Evolutionary conservation across 2,329 filamentous ascomycete species (phyloP), one percentile per base, ranked within the genome.

Genomic region (Ramularia endophylla): DNA sequence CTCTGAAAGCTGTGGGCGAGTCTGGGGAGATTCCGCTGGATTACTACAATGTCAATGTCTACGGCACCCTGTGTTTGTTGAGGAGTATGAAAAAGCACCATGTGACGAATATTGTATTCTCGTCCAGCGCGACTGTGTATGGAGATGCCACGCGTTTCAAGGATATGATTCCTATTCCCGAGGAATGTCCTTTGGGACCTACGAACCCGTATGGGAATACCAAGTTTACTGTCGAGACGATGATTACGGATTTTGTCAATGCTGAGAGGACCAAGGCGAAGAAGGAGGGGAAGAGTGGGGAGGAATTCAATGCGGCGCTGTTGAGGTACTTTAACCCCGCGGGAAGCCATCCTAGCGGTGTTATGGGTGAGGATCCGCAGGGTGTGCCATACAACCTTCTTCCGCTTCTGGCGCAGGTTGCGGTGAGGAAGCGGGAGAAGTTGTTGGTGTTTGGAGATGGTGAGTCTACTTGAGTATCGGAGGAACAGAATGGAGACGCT

Each of bases 181-280:
- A 98, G 72, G 75, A 86, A 67, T 98, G 92, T 76, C 92, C 94
- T 46, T 87, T 94, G 50, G 90, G 88, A 38, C 87, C 92, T 11
- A 98, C 92, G 54, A 98, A 97, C 75, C 88, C 90, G 18, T 98
- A 98, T 69, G 94, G 92, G 50, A 87, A 87, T 68, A 98, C 92
- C 52, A 98, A 98, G 74, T 83, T 86, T 59, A 85, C 83, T 54
- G 88, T 95, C 50, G 92, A 98, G 74, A 77, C 74, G 53, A 82
- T 95, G 66, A 95, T 98, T 65, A 88, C 83, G 54, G 92, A 98
- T 67, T 81, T 87, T 58, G 78, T 97, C 67, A 83, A 85, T 44
- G 85, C 90, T 13, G 83, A 95, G 72, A 83, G 90, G 57, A 84
- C 78, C 66, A 89, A 87, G 57, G 74, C 81, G 42, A 77, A 81